Conservation (phyloP, 2,329 filamentous ascomycete species). For the Talaromyces amestolkiae region DNA sequence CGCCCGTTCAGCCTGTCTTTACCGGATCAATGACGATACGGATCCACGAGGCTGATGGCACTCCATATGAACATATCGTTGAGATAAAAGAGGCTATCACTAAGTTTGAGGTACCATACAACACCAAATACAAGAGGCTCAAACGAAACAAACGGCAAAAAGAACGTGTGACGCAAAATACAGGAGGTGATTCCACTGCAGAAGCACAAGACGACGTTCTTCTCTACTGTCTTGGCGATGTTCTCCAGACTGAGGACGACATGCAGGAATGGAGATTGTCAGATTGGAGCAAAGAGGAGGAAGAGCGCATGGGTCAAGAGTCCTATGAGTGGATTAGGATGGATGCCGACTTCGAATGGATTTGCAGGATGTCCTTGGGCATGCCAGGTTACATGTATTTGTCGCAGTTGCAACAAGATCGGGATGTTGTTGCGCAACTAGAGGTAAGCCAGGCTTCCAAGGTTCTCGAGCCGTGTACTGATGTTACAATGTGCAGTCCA, state of each 20-base stretch:
- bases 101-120: slow-evolving; percentile 93
- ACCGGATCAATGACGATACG: slow-evolving; percentile 96
- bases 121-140: slow-evolving; percentile 96
- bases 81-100: slow-evolving; percentile 85
- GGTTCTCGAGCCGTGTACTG: slow-evolving; percentile 16
- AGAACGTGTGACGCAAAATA: slow-evolving; percentile 66
- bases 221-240: slow-evolving; percentile 88
- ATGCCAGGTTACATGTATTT: slow-evolving; percentile 98
- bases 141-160: slow-evolving; percentile 83
- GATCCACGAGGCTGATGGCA: slow-evolving; percentile 96
- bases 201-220: slow-evolving; percentile 76
- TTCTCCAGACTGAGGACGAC: slow-evolving; percentile 79
- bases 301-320: slow-evolving; percentile 88
- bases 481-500: slow-evolving; percentile 48
- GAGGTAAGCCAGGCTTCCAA: slow-evolving; percentile 43
- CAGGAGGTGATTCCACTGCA: slow-evolving; percentile 60
- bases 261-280: slow-evolving; percentile 77
- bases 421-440: slow-evolving; percentile 86
- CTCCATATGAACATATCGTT: slow-evolving; percentile 95
- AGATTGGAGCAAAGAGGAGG: slow-evolving; percentile 87
- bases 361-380: slow-evolving; percentile 75
- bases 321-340: slow-evolving; percentile 98
- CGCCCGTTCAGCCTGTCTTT: slow-evolving; percentile 73
- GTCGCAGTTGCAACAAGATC: slow-evolving; percentile 93
- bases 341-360: slow-evolving; percentile 98